Evolutionary conservation across 352 stramenopile species (phyloP), one percentile per base, ranked within the genome.

Genomic region (Globisporangium rhizosaccharum): DNA sequence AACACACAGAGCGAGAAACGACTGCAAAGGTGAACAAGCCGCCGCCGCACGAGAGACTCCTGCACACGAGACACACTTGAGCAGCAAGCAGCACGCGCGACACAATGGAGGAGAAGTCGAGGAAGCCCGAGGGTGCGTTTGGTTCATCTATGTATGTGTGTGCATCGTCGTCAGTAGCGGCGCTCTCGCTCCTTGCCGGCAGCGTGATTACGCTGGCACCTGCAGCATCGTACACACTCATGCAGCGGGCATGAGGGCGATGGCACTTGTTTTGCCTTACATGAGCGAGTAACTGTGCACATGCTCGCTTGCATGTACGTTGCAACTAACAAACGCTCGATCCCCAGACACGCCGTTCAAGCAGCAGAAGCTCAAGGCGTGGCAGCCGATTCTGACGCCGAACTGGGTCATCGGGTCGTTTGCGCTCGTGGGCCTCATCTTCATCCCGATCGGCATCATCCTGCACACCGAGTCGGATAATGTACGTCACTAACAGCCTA

Each of bases 341-440:
- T 18, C 9, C 39, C 37, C 39, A 92, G 85, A 94, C 71, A 94
- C 82, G 42, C 85, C 82, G 46, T 94, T 94, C 64, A 94, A 94
- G 71, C 85, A 94, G 75, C 85, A 94, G 63, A 91, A 90, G 73
- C 78, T 94, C 59, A 93, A 96, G 64, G 87, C 96, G 41, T 98
- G 96, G 94, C 90, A 98, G 79, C 96, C 97, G 10, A 96, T 99
- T 53, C 72, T 99, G 28, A 98, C 97, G 71, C 96, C 97, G 46
- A 94, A 86, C 59, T 98, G 88, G 87, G 92, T 99, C 60, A 98
- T 99, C 65, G 79, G 73, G 57, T 82, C 92, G 18, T 98, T 98
- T 62, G 72, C 97, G 42, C 67, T 98, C 52, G 86, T 99, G 28
- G 93, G 90, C 1, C 71, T 97, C 23, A 91, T 98, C 65, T 97